Base-by-base conservation (phyloP, 768 basidiomycete species). In the Roridomyces roridus region DNA sequence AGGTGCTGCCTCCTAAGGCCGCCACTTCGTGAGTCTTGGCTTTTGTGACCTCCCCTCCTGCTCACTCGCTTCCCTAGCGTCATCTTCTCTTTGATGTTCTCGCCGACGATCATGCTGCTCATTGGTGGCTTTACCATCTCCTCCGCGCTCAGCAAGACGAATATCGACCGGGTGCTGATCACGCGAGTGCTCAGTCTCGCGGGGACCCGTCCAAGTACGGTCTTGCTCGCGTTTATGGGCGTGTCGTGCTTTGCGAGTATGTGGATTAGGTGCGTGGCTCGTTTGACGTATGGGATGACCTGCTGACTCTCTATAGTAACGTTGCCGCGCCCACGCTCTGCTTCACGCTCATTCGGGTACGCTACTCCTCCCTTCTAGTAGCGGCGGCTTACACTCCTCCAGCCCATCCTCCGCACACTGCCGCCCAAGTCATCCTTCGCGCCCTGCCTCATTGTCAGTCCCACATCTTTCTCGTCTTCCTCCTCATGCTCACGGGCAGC, bases 111-210 rank as follows among this genome's bases (percentile, higher is more conserved):
- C 72, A 96, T 98, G 93, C 90, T 99, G 31, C 87, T 98, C 46
- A 93, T 96, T 62, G 95, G 95, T 10, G 96, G 97, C 26, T 96
- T 98, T 80, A 98, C 96, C 9, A 96, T 98, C 60, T 94, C 97
- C 0, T 94, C 96, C 10, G 97, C 96, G 0, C 77, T 99, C 21
- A 92, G 90, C 76, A 98, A 98, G 77, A 96, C 96, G 6, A 91
- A 91, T 60, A 94, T 98, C 58, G 97, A 98, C 74, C 85, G 89
- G 21, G 85, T 98, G 54, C 71, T 98, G 44, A 95, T 98, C 59
- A 96, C 95, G 4, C 85, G 91, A 24, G 87, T 98, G 37, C 82
- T 99, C 48, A 89, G 87, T 67, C 79, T 98, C 47, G 97, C 97
- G 7, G 96, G 97, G 5, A 88, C 93, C 11, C 82, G 82, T 51